Evolutionary conservation across 2,329 filamentous ascomycete species (phyloP), one percentile per base, ranked within the genome.

Genomic region (Exophiala phaeomuriformis): DNA sequence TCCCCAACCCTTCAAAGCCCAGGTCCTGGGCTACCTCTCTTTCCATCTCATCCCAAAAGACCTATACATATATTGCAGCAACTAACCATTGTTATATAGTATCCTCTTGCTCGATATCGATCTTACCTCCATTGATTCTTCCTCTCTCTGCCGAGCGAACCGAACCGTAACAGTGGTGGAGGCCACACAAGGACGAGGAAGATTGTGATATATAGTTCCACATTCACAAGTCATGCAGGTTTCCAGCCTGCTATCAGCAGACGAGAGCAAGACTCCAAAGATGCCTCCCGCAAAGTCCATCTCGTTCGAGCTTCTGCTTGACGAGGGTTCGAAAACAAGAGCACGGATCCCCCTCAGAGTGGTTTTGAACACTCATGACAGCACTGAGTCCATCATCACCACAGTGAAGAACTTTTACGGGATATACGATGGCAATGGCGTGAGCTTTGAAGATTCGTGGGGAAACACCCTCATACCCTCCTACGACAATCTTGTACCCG

Each of bases 331-430:
- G 57, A 77, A 79, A 62, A 73, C 77, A 57, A 74, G 77, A 66
- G 81, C 80, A 63, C 76, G 82, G 56, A 77, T 84, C 49, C 82
- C 82, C 8, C 82, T 85, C 77, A 75, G 81, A 61, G 81, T 85
- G 42, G 87, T 94, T 66, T 96, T 98, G 63, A 95, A 86, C 66
- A 88, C 88, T 44, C 90, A 97, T 71, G 93, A 98, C 75, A 90
- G 88, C 49, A 97, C 91, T 27, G 91, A 97, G 68, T 96, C 90
- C 35, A 98, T 98, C 73, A 88, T 97, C 60, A 93, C 90, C 9
- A 97, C 93, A 1, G 91, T 97, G 67, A 97, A 95, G 79, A 97
- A 96, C 76, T 97, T 97, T 75, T 97, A 95, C 68, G 93, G 93
- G 57, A 80, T 98, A 62, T 96, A 96, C 69, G 88, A 91, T 61